Conservation (phyloP, 768 basidiomycete genomes). For the Leccinum imitatum region DNA sequence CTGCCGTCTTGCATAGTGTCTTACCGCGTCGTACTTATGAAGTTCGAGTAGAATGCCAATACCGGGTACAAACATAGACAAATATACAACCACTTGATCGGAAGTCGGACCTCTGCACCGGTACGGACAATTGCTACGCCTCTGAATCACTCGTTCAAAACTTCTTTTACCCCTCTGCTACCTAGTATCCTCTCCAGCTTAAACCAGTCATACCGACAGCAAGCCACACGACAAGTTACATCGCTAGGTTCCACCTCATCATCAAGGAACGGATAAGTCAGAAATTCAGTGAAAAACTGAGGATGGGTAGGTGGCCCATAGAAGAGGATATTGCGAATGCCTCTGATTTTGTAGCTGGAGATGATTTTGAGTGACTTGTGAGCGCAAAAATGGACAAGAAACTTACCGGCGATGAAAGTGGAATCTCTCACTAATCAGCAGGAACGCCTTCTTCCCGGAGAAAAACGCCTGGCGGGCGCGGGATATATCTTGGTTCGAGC, state of each 20-base stretch:
- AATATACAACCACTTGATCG: slow-evolving; percentile 2
- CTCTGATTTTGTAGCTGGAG: slow-evolving; percentile 87
- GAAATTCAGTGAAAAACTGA: slow-evolving; percentile 87
- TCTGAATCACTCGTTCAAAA: slow-evolving; percentile 11
- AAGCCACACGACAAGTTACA: slow-evolving; percentile 77
- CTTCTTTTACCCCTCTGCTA: slow-evolving; percentile 20
- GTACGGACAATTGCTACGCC: neutral
- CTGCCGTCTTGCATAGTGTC: slow-evolving; percentile 73
- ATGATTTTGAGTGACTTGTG: neutral
- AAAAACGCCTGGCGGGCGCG: slow-evolving; percentile 94
- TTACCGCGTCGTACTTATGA: slow-evolving; percentile 1
- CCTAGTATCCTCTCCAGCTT: slow-evolving; percentile 74
- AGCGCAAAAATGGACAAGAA: neutral
- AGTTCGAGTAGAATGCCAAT: neutral
- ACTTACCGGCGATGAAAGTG: slow-evolving; percentile 89
- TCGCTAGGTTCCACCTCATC: slow-evolving; percentile 85
- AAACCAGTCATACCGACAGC: slow-evolving; percentile 89
- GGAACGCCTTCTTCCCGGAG: slow-evolving; percentile 78
- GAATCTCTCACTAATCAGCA: slow-evolving; percentile 95
- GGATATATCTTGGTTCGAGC: slow-evolving; percentile 90
- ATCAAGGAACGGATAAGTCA: slow-evolving; percentile 89
- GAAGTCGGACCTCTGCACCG: no score
- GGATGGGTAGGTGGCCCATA: slow-evolving; percentile 91
- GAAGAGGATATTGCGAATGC: slow-evolving; percentile 90
- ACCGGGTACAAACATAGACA: slow-evolving; percentile 18